These are phyloP conservation scores for Lunasporangiospora selenospora DNA, from an alignment of 192 early-diverging fungal species.

Conservation along the genomic window DNA sequence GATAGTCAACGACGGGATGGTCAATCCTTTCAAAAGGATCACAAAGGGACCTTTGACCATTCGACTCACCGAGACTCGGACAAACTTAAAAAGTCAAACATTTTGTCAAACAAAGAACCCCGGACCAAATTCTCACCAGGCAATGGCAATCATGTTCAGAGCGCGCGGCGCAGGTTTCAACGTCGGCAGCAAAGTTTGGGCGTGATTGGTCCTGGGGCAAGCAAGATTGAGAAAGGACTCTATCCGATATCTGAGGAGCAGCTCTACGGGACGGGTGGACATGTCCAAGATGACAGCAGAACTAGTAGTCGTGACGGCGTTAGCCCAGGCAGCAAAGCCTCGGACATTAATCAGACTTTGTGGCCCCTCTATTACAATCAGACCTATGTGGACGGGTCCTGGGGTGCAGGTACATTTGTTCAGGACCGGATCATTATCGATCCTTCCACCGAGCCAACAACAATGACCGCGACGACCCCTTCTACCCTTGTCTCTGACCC, in stretches of 20 bases:
- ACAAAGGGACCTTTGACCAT: no score
- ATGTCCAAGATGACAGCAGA: no score
- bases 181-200: background rate
- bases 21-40: no score
- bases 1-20: background rate
- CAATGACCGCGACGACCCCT: background rate
- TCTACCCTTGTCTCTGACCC: background rate
- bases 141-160: no score
- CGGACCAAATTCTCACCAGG: no score
- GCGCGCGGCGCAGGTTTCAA: conserved; percentile 3
- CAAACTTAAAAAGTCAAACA: no score
- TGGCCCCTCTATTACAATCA: conserved; percentile 16
- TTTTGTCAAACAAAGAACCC: no score
- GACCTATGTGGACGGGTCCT: conserved; percentile 28
- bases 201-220: background rate
- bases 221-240: conserved; percentile 1
- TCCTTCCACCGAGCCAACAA: conserved; percentile 1
- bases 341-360: background rate
- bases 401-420: conserved; percentile 37
- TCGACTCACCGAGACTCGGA: no score
- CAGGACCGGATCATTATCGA: conserved; percentile 28
- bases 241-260: background rate
- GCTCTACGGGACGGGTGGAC: no score
- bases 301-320: background rate
- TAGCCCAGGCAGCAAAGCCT: background rate